Evolutionary conservation across 768 basidiomycete species (phyloP).

Genomic region (Mycena olivaceomarginata): DNA sequence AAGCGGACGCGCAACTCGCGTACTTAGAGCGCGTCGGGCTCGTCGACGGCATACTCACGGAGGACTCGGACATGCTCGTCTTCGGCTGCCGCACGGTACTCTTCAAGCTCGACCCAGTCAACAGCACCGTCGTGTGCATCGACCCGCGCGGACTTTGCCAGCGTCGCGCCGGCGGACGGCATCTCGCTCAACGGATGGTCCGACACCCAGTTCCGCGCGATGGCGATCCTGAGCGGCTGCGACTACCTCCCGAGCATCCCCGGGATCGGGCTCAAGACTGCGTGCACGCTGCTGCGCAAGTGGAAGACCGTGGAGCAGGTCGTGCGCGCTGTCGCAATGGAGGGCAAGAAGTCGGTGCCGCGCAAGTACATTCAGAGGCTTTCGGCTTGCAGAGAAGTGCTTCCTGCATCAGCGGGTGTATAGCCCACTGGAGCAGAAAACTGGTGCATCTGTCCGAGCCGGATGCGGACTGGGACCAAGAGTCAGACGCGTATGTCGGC

Average conservation of each 20-base stretch:
- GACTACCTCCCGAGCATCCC: conserved; percentile 94
- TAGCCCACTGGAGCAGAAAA: conserved; percentile 77
- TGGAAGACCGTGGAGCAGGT: conserved; percentile 92
- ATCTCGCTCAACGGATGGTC: conserved; percentile 93
- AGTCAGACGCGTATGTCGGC: conserved; percentile 84
- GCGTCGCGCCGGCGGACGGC: conserved; percentile 68
- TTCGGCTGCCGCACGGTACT: conserved; percentile 96
- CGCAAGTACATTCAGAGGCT: conserved; percentile 83
- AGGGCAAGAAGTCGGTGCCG: conserved; percentile 91
- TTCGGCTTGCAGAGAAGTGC: conserved; percentile 90
- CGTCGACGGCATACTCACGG: conserved; percentile 95
- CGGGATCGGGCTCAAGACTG: conserved; percentile 96
- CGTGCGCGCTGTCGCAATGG: conserved; percentile 82
- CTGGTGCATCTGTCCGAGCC: conserved; percentile 85
- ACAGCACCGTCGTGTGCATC: conserved; percentile 79
- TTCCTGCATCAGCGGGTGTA: conserved; percentile 96
- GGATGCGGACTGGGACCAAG: conserved; percentile 72
- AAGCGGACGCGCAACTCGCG: conserved; percentile 97
- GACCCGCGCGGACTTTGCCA: conserved; percentile 80
- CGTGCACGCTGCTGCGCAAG: conserved; percentile 87
- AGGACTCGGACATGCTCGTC: conserved; percentile 98
- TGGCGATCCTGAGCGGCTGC: conserved; percentile 95
- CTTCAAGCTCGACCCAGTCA: conserved; percentile 91
- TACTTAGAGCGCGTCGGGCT: conserved; percentile 90
- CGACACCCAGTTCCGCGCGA: conserved; percentile 91